These are phyloP conservation scores for Beauveria caledonica DNA, from an alignment of 2,329 filamentous ascomycete genomes.

Conservation along the genomic window DNA sequence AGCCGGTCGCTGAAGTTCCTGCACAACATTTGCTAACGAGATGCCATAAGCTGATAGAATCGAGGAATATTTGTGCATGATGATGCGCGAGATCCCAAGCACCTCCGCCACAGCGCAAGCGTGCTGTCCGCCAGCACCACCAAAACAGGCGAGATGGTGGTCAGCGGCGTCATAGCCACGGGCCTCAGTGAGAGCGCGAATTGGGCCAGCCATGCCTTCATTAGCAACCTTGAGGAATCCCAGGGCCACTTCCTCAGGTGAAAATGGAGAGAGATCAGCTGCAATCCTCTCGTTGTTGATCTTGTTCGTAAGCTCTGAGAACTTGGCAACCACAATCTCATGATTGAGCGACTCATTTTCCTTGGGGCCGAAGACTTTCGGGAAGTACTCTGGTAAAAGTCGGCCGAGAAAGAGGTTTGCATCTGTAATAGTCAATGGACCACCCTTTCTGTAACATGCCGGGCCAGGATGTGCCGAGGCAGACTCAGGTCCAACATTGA, in stretches of 20 bases:
- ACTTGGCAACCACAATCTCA: constrained; percentile 31
- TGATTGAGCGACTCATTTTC: constrained; percentile 47
- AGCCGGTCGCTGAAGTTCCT: constrained; percentile 31
- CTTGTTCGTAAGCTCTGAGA: constrained; percentile 31
- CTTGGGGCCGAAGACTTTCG: constrained; percentile 62
- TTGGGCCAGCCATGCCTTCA: constrained; percentile 28
- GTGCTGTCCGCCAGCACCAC: constrained; percentile 35
- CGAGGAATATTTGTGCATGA: constrained; percentile 37
- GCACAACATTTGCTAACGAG: constrained; percentile 36
- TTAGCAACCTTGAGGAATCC: constrained; percentile 30
- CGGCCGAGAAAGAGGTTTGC: constrained; percentile 62
- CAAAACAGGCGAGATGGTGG: constrained; percentile 29
- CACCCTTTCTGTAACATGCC: constrained; percentile 65
- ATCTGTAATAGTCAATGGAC: constrained; percentile 64
- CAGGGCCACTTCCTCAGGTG: constrained; percentile 27
- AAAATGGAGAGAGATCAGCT: constrained; percentile 21
- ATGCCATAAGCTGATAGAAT: constrained; percentile 40
- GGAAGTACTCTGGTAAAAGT: constrained; percentile 54
- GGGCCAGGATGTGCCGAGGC: constrained; percentile 64
- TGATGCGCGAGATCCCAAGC: constrained; percentile 33
- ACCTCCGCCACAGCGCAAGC: constrained; percentile 34
- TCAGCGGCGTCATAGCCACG: constrained; percentile 27
- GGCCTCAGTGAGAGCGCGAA: constrained; percentile 28
- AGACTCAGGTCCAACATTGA: constrained; percentile 65
- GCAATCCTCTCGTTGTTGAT: constrained; percentile 31